A percentile compares a stretch with the other conserved stretches of the same genome.
phyloP scores from a whole-genome alignment of 352 stramenopile genomes.

The Globisporangium barbulae region DNA sequence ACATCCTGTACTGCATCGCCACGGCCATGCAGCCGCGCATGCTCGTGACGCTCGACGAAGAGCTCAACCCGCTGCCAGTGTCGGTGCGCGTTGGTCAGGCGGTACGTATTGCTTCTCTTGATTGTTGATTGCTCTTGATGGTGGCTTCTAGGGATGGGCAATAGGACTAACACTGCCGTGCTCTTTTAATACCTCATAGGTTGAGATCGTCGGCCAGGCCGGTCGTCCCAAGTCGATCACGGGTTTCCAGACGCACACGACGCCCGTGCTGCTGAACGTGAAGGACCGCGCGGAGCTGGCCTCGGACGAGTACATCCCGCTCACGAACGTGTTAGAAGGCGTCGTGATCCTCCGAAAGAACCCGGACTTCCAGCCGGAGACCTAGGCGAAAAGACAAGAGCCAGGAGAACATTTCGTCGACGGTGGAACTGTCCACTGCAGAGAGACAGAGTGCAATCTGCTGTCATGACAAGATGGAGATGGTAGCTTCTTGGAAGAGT shows the following conservation, averaged over 20 bases:
- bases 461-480: background rate
- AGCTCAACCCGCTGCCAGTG: slow-evolving; percentile 94
- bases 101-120: slow-evolving; percentile 40
- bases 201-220: slow-evolving; percentile 99
- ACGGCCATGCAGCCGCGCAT: slow-evolving; percentile 98
- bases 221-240: slow-evolving; percentile 99
- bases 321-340: slow-evolving; percentile 97
- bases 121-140: slow-evolving; percentile 4
- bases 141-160: background rate
- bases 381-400: slow-evolving; percentile 31
- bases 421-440: background rate
- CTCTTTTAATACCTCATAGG: slow-evolving; percentile 20
- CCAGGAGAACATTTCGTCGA: slow-evolving; percentile 1
- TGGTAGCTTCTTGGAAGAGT: background rate
- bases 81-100: slow-evolving; percentile 99
- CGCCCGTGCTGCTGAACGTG: slow-evolving; percentile 96
- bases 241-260: slow-evolving; percentile 99
- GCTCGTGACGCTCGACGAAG: slow-evolving; percentile 97
- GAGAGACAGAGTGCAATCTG: slow-evolving; percentile 2
- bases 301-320: slow-evolving; percentile 95
- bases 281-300: slow-evolving; percentile 98
- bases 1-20: slow-evolving; percentile 97
- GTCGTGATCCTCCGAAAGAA: slow-evolving; percentile 99
- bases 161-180: background rate
- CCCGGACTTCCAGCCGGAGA: slow-evolving; percentile 87